A percentile compares a stretch with the other conserved stretches of the same genome.
Conservation (phyloP, 1,284 basidiomycete genomes). For the Cystobasidiaceae sp. region DNA sequence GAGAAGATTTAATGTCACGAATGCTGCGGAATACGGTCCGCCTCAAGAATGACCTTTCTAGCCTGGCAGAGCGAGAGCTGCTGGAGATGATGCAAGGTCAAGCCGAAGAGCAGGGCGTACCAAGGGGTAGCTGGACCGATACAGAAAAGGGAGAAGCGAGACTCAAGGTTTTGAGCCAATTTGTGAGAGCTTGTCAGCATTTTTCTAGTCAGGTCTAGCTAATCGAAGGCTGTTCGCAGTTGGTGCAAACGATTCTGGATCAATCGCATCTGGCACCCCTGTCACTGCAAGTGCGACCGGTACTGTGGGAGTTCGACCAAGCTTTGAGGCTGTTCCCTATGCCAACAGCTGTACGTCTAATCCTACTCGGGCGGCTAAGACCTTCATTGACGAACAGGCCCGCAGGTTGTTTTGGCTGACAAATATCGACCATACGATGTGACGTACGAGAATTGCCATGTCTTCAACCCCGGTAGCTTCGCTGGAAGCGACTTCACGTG, state of each 20-base stretch:
- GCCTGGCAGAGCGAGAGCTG: slow-evolving; percentile 18
- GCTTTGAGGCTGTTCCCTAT: slow-evolving; percentile 87
- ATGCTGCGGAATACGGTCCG: slow-evolving; percentile 83
- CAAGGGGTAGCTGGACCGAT: neutral
- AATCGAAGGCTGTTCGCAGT: slow-evolving; percentile 4
- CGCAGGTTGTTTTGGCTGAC: slow-evolving; percentile 87
- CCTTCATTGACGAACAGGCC: no score
- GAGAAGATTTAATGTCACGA: slow-evolving; percentile 88
- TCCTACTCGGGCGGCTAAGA: neutral
- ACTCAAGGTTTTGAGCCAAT: slow-evolving; percentile 22
- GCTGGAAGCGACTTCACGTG: slow-evolving; percentile 29
- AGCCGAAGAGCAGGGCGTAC: slow-evolving; percentile 52
- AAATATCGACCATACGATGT: slow-evolving; percentile 93
- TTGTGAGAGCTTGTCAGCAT: neutral
- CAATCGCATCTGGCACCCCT: slow-evolving; percentile 73
- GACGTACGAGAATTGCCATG: slow-evolving; percentile 97
- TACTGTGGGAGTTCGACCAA: slow-evolving; percentile 87
- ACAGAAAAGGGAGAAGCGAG: slow-evolving; percentile 21
- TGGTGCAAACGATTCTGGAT: slow-evolving; percentile 46
- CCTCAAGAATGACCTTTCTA: slow-evolving; percentile 61
- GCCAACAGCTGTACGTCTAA: slow-evolving; percentile 69
- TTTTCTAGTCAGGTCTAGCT: neutral
- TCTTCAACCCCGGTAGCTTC: slow-evolving; percentile 81
- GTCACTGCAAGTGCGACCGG: slow-evolving; percentile 75
- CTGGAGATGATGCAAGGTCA: slow-evolving; percentile 52